These are phyloP conservation scores for Betula pendula DNA, from an alignment of 306 rosid species.

Conservation along the genomic window DNA sequence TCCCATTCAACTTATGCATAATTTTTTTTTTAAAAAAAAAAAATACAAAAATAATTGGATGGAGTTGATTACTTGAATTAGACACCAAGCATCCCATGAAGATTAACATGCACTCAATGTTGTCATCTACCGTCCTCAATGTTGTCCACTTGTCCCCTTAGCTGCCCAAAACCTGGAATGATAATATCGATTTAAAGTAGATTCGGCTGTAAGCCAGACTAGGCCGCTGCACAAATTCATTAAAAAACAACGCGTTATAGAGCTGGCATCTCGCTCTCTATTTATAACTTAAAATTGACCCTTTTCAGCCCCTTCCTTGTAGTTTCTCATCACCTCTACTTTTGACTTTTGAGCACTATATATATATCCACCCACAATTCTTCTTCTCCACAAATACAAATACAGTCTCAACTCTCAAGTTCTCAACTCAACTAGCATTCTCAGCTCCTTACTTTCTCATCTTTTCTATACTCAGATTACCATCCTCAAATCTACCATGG, in stretches of 20 bases:
- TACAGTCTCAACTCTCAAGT: too few species aligned
- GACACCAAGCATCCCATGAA: too few species aligned
- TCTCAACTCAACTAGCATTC: neutral
- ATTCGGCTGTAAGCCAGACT: neutral
- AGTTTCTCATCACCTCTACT: neutral
- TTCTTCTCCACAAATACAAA: neutral
- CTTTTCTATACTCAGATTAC: neutral
- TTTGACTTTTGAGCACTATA: too few species aligned
- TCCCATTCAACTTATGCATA: too few species aligned
- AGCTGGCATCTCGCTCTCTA: conserved; percentile 34
- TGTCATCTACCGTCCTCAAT: too few species aligned
- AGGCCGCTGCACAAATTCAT: neutral
- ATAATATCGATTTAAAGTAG: neutral
- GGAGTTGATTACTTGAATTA: too few species aligned
- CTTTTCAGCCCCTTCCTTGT: neutral
- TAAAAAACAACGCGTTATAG: conserved; percentile 35
- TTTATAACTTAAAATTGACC: too few species aligned
- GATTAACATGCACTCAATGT: too few species aligned
- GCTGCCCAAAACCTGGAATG: conserved; percentile 6
- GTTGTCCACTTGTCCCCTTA: neutral
- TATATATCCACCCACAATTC: conserved; percentile 22
- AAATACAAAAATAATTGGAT: too few species aligned
- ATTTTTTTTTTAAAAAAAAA: too few species aligned
- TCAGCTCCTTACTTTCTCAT: too few species aligned
- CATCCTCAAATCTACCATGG: conserved; percentile 27